These are phyloP conservation scores for Miamiensis avidus DNA, from an alignment of 169 alveolate species.

Conservation along the genomic window DNA sequence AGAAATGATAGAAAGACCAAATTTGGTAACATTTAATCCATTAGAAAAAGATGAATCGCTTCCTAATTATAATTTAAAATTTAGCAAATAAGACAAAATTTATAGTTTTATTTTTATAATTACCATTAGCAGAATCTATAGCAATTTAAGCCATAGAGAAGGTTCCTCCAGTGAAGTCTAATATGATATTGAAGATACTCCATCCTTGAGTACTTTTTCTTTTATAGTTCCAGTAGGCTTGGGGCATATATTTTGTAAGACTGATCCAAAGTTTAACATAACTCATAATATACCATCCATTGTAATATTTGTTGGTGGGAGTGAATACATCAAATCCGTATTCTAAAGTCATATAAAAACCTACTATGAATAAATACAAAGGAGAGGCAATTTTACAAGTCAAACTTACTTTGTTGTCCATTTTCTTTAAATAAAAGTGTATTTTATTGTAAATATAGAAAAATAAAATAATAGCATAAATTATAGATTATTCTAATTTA, in stretches of 20 bases:
- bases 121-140: slow-evolving; percentile 56
- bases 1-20: slow-evolving; percentile 66
- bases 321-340: background rate
- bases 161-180: slow-evolving; percentile 83
- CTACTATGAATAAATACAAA: no score
- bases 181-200: slow-evolving; percentile 78
- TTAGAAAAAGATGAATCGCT: background rate
- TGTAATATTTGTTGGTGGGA: background rate
- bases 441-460: no score
- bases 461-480: no score
- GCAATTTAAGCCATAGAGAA: slow-evolving; percentile 68
- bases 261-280: slow-evolving; percentile 83
- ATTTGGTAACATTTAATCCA: slow-evolving; percentile 66
- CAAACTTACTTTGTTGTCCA: background rate
- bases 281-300: slow-evolving; percentile 24
- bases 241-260: slow-evolving; percentile 79
- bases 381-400: background rate
- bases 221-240: slow-evolving; percentile 72
- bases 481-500: no score
- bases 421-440: no score
- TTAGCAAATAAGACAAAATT: slow-evolving; percentile 9
- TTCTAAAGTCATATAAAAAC: no score
- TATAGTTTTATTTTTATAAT: slow-evolving; percentile 28
- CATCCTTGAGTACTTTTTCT: slow-evolving; percentile 86
- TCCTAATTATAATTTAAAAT: slow-evolving; percentile 24